Percentiles rank a stretch among this genome's conserved stretches.
These are phyloP conservation scores for Microbotryum scabiosae DNA, from an alignment of 1,284 basidiomycete genomes.

Conservation along the genomic window DNA sequence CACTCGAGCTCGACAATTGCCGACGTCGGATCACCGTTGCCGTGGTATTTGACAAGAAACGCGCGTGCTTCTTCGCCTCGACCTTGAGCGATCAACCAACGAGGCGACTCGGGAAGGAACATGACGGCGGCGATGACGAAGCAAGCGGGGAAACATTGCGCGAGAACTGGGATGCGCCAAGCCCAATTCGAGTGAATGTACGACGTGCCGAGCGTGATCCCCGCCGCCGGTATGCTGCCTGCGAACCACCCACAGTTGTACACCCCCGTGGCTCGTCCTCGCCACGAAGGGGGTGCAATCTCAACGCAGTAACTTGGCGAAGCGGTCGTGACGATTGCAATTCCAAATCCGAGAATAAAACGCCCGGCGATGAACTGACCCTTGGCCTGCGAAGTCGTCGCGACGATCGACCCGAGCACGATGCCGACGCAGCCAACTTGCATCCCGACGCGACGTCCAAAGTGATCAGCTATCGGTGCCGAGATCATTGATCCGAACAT, in stretches of 20 bases:
- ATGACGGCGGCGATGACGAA: conserved; percentile 28
- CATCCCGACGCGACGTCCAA: conserved; percentile 30
- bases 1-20: conserved; percentile 5
- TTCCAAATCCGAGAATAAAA: conserved; percentile 35
- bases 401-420: too few species aligned
- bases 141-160: conserved; percentile 33
- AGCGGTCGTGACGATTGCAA: conserved; percentile 46
- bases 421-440: too few species aligned
- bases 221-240: conserved; percentile 39
- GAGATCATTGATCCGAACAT: conserved; percentile 26
- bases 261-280: conserved; percentile 52
- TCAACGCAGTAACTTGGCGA: conserved; percentile 49
- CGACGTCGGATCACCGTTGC: conserved; percentile 9
- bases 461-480: conserved; percentile 43
- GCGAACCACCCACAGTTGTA: conserved; percentile 45
- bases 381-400: too few species aligned
- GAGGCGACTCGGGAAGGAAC: conserved; percentile 26
- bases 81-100: conserved; percentile 16
- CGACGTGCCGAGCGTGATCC: conserved; percentile 37
- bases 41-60: conserved; percentile 24
- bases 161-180: conserved; percentile 37
- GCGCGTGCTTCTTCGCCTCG: conserved; percentile 12
- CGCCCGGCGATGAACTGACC: background rate
- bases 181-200: conserved; percentile 38
- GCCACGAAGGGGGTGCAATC: conserved; percentile 57